A percentile compares a stretch with the other conserved stretches of the same genome.
phyloP scores from a whole-genome alignment of 2,329 filamentous ascomycete genomes.

The Neofusicoccum sp. region DNA sequence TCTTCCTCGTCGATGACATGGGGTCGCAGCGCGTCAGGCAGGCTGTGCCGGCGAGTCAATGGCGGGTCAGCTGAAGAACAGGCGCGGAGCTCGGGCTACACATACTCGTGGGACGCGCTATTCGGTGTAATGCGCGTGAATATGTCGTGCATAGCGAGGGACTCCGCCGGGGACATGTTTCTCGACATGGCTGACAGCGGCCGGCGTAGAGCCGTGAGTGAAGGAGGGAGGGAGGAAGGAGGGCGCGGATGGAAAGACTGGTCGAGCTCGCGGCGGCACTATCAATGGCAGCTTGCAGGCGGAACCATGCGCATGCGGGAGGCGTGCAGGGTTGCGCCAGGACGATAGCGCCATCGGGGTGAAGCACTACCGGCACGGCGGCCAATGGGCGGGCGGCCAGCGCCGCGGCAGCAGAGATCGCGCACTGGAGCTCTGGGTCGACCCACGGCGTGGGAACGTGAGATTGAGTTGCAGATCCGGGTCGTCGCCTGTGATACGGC shows the following conservation, averaged over 20 bases:
- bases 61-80: background rate
- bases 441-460: constrained; percentile 1
- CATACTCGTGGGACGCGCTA: background rate
- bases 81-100: background rate
- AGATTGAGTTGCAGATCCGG: constrained; percentile 13
- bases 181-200: constrained; percentile 1
- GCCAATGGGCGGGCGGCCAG: background rate
- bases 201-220: background rate
- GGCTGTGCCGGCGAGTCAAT: background rate
- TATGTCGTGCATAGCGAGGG: constrained; percentile 1
- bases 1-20: constrained; percentile 12
- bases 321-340: background rate
- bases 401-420: background rate
- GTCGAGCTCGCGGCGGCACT: constrained; percentile 2
- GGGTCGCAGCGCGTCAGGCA: background rate
- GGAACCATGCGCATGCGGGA: background rate
- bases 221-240: background rate
- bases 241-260: background rate
- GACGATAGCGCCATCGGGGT: constrained; percentile 1
- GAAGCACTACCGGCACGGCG: background rate
- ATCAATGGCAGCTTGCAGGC: background rate
- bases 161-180: background rate
- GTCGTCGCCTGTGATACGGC: background rate
- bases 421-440: background rate
- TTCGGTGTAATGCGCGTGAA: background rate